phyloP scores from a whole-genome alignment of 1,139 yeast species.

The Dujonia santamariae region DNA sequence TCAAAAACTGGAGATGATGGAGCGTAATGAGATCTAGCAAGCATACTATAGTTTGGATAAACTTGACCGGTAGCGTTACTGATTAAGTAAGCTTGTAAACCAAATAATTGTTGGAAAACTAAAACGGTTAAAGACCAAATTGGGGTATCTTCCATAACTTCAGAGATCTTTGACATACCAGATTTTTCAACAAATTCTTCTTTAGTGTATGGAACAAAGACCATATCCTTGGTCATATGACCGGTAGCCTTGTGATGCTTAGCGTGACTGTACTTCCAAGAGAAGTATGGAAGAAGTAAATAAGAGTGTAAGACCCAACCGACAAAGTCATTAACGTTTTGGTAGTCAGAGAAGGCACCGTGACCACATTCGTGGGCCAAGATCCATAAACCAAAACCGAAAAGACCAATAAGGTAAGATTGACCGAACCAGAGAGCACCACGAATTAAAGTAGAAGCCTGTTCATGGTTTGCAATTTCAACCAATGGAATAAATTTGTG shows the following conservation, averaged over 20 bases:
- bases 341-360: constrained; percentile 75
- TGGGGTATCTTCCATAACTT: constrained; percentile 73
- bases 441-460: constrained; percentile 22
- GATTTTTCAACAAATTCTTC: constrained; percentile 46
- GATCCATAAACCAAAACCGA: constrained; percentile 82
- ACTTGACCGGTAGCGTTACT: constrained; percentile 78
- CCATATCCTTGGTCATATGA: constrained; percentile 77
- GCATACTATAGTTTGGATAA: constrained; percentile 50
- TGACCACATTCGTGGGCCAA: constrained; percentile 92
- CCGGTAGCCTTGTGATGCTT: constrained; percentile 91
- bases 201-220: constrained; percentile 70
- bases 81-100: constrained; percentile 65
- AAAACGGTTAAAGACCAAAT: constrained; percentile 53
- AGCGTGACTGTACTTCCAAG: constrained; percentile 81
- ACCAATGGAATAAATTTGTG: constrained; percentile 45
- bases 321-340: constrained; percentile 64
- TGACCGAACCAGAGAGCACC: constrained; percentile 39
- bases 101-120: constrained; percentile 71
- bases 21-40: constrained; percentile 56
- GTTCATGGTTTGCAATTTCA: constrained; percentile 19
- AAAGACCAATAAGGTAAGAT: constrained; percentile 54
- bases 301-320: constrained; percentile 85
- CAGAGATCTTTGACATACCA: constrained; percentile 45
- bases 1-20: constrained; percentile 77
- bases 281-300: constrained; percentile 77